Evolutionary conservation across 2,329 filamentous ascomycete genomes (phyloP).

Genomic region (Aspergillus tanneri): DNA sequence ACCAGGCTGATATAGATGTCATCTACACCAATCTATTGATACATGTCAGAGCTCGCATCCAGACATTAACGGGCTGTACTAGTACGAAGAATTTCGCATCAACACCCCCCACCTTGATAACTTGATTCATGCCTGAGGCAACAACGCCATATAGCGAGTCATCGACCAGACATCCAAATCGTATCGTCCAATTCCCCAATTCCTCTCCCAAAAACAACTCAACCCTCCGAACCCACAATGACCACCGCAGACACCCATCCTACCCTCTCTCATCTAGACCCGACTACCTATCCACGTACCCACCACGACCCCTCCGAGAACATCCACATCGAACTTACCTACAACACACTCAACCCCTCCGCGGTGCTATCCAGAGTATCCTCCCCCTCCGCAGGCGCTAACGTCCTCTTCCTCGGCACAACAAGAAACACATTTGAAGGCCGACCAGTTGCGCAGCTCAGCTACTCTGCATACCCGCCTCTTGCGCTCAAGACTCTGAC

Average conservation of each 20-base stretch:
- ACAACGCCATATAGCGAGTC: too few species aligned
- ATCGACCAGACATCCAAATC: too few species aligned
- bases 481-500: slow-evolving; percentile 44
- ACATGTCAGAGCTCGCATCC: too few species aligned
- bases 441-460: slow-evolving; percentile 44
- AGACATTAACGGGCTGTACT: too few species aligned
- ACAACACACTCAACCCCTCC: slow-evolving; percentile 39
- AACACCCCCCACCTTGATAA: too few species aligned
- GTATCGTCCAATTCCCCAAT: too few species aligned
- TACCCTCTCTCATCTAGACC: slow-evolving; percentile 37
- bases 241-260: not conserved
- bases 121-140: too few species aligned
- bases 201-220: not conserved
- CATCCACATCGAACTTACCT: slow-evolving; percentile 46
- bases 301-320: slow-evolving; percentile 30
- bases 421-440: slow-evolving; percentile 46
- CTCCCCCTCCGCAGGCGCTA: slow-evolving; percentile 46
- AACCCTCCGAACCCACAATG: not conserved
- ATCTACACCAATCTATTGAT: too few species aligned
- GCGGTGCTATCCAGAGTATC: slow-evolving; percentile 36
- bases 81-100: too few species aligned
- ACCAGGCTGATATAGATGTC: too few species aligned
- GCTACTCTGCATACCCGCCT: slow-evolving; percentile 45
- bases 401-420: slow-evolving; percentile 48
- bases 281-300: slow-evolving; percentile 42